A percentile compares a stretch with the other conserved stretches of the same genome.
phyloP scores from a whole-genome alignment of 2,329 filamentous ascomycete genomes.

The Purpureocillium lavendulum region DNA sequence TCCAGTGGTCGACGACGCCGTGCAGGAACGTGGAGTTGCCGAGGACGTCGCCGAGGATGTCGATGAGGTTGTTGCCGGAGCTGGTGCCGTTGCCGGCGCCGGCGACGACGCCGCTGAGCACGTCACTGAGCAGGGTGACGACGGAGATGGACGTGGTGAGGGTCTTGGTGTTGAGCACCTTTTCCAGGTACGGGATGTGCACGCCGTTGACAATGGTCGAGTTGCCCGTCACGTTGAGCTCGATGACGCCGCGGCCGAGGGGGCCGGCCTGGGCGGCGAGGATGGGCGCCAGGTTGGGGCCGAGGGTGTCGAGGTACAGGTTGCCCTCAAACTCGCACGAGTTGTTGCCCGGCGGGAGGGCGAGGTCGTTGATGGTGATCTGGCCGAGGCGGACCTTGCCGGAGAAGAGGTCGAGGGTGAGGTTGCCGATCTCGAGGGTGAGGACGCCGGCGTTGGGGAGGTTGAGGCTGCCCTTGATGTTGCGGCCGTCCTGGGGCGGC shows the following conservation, averaged over 20 bases:
- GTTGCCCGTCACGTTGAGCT: slow-evolving; percentile 32
- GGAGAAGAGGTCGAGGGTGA: slow-evolving; percentile 34
- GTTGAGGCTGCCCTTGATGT: slow-evolving; percentile 31
- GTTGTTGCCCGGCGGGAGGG: slow-evolving; percentile 34
- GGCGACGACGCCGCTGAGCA: slow-evolving; percentile 25
- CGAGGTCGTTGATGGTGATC: slow-evolving; percentile 27
- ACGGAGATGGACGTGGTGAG: slow-evolving; percentile 27
- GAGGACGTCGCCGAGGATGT: slow-evolving; percentile 26
- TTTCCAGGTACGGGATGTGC: slow-evolving; percentile 35
- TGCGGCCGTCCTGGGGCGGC: slow-evolving; percentile 29
- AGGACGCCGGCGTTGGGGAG: slow-evolving; percentile 37
- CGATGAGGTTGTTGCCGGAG: slow-evolving; percentile 11
- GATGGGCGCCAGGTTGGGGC: slow-evolving; percentile 32
- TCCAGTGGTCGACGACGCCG: slow-evolving; percentile 26
- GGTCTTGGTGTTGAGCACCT: slow-evolving; percentile 29
- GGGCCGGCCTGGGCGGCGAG: slow-evolving; percentile 26
- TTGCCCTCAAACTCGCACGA: slow-evolving; percentile 29
- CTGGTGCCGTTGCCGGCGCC: slow-evolving; percentile 14
- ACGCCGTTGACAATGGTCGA: slow-evolving; percentile 30
- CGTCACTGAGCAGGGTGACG: slow-evolving; percentile 26
- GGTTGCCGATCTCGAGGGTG: slow-evolving; percentile 33
- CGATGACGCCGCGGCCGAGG: slow-evolving; percentile 29
- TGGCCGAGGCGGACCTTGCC: slow-evolving; percentile 30
- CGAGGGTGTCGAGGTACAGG: slow-evolving; percentile 29
- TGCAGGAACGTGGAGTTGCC: slow-evolving; percentile 31